Evolutionary conservation across 306 rosid genomes (phyloP), one percentile per base, ranked within the genome.

Genomic region (Pyrus pyrifolia): DNA sequence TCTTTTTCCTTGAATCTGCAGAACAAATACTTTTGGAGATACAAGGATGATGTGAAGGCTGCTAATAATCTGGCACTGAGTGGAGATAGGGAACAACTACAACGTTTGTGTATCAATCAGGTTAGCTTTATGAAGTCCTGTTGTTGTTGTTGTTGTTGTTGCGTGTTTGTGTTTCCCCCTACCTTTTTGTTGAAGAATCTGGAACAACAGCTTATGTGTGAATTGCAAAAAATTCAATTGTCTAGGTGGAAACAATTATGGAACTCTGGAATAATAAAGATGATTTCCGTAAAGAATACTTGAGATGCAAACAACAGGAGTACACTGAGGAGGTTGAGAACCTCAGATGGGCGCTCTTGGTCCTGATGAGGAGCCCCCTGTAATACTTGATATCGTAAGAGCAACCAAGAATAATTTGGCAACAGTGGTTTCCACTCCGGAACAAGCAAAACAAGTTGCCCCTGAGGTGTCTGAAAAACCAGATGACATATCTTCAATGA

Each of bases 281-380:
- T 63, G 96, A 86, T 81, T 93, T 93, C 84, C 85, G 95, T 79
- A 88, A 73, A 81, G 84, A 91, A 69, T 93, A 93, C 68, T 35
- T 81, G 19, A 89, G 83, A 81, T 83, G 91, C 88, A 90, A 90
- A 93, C 89, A 89, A 82, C 73, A 89, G 96, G 84, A 90, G 94
- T 81, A 93, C 91, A 62, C 23, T 93, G 68, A 83, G 90, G 90
- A 90, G 98, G 84, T 80, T 93, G 83, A 84, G 85, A 84, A 93
- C 98, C 33, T 72, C 72, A 31, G 98, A 90, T 81, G 98, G 98
- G 70, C 89, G 96, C 31, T 74, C 94, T 90, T 63, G 89, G 91
- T 74, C 96, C 94, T n/a, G 90, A 86, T 71, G 98, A 93, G 84
- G 93, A 85, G 78, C 90, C 89, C n/a, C 94, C 92, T 64, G 76